Conservation (phyloP, 495 filamentous ascomycete genomes). For the Neurospora tetrasperma region DNA sequence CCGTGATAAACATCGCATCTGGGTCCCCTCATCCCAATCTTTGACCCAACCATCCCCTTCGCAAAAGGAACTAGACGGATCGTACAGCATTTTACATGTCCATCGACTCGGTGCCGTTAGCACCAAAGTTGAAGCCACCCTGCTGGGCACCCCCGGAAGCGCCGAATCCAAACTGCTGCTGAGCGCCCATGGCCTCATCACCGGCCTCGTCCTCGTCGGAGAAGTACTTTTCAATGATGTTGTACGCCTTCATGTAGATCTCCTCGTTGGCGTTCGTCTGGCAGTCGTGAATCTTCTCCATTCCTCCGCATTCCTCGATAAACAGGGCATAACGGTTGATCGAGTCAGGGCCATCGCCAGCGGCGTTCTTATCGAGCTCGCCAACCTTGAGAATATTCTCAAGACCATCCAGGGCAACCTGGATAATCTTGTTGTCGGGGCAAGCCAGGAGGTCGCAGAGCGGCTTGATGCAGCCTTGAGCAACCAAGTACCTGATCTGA, state of each 20-base stretch:
- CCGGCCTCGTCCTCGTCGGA: constrained; percentile 91
- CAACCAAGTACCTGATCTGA: constrained; percentile 91
- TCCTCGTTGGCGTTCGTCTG: constrained; percentile 99
- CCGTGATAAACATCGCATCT: neutral
- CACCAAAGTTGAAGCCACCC: constrained; percentile 78
- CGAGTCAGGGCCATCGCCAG: constrained; percentile 58
- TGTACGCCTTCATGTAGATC: constrained; percentile 99
- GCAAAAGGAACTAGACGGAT: neutral
- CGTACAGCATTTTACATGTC: constrained; percentile 66
- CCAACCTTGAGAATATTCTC: constrained; percentile 99
- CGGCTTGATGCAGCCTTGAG: constrained; percentile 91
- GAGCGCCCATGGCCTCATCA: constrained; percentile 48
- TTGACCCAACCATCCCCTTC: neutral
- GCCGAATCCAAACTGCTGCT: constrained; percentile 72
- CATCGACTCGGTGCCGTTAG: constrained; percentile 89
- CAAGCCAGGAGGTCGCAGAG: constrained; percentile 93
- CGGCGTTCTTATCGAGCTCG: constrained; percentile 91
- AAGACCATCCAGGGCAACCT: constrained; percentile 93
- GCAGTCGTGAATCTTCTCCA: constrained; percentile 99
- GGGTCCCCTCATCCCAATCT: neutral
- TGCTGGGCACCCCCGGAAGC: constrained; percentile 58
- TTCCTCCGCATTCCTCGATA: constrained; percentile 97
- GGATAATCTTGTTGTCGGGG: constrained; percentile 99
- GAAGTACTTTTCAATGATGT: constrained; percentile 99
- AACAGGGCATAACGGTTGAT: constrained; percentile 97